Base-by-base conservation (phyloP, 164 flowering plant genomes). In the Litsea cubeba region DNA sequence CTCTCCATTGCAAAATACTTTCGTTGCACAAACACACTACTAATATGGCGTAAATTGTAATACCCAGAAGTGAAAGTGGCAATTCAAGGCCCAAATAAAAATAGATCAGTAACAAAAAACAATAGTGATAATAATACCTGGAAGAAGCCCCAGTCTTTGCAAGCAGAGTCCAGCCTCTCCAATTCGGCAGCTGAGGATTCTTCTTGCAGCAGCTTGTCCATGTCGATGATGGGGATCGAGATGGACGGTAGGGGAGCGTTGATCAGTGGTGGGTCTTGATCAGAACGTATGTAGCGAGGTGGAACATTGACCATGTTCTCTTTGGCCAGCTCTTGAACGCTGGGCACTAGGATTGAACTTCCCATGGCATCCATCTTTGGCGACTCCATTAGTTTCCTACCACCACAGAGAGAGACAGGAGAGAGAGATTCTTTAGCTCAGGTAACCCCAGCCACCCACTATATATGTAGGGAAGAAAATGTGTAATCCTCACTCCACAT, bases 301-400 rank as follows among this genome's bases (percentile, higher is more conserved):
- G 89, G 91, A 75, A 88, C 64, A 0, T 65, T 64, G 76, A 14
- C 20, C 17, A 76, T 54, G n/a, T 77, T 57, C 23, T 78, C 58
- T 70, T 81, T 88, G 30, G 81, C 83, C 67, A 86, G 65, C 71
- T 88, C 88, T 32, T 82, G 86, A 69, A 88, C 91, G 10, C 80
- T 81, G 0, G 91, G 88, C 3, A 86, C 89, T 6, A 79, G 51
- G 3, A 88, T 50, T 0, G 89, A 88, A 49, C 63, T 79, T 1
- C 91, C 89, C n/a, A 83, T 76, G 60, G 49, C 77, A 25, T 74
- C 79, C 18, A 12, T 65, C 57, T 74, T 71, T 24, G 73, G 15
- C 22, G 50, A 12, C 54, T 64, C 74, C 72, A 60, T 75, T 17
- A 64, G 12, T 68, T 54, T 54, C 15, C 60, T 18, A 15, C 0